Percentiles rank a stretch among this genome's conserved stretches.
These are phyloP conservation scores for Xylaria sp. DNA, from an alignment of 2,329 filamentous ascomycete species.

Conservation along the genomic window DNA sequence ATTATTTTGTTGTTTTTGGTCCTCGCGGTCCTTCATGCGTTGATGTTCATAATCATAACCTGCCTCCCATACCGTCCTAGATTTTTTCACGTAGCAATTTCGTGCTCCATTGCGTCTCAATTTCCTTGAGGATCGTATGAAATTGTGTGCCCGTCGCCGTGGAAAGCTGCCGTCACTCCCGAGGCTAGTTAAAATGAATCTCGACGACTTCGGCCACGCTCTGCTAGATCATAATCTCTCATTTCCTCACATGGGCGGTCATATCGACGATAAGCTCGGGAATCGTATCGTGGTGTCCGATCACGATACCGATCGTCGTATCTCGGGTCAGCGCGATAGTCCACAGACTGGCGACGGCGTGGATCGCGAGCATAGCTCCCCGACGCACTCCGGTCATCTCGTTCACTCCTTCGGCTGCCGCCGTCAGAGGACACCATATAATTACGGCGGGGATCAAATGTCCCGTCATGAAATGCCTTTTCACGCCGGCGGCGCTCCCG, in stretches of 20 bases:
- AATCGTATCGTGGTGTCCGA: slow-evolving; percentile 31
- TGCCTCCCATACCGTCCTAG: background rate
- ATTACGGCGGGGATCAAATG: slow-evolving; percentile 19
- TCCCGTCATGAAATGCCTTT: slow-evolving; percentile 27
- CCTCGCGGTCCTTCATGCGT: background rate
- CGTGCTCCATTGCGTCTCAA: background rate
- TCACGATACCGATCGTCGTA: slow-evolving; percentile 39
- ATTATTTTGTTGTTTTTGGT: background rate
- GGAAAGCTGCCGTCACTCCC: too few relatives aligned
- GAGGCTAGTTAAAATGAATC: slow-evolving; percentile 40
- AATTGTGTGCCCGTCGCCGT: background rate
- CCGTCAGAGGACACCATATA: background rate
- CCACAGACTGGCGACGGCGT: slow-evolving; percentile 28
- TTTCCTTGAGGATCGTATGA: background rate
- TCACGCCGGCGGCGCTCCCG: slow-evolving; percentile 36
- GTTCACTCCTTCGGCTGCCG: background rate
- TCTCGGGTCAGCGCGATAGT: slow-evolving; percentile 24
- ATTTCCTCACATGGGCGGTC: slow-evolving; percentile 36
- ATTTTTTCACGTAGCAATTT: slow-evolving; percentile 20
- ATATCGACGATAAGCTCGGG: slow-evolving; percentile 30
- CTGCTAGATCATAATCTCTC: slow-evolving; percentile 20
- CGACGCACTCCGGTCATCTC: background rate
- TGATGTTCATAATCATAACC: background rate
- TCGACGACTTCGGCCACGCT: slow-evolving; percentile 40
- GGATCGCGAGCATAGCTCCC: slow-evolving; percentile 13